These are phyloP conservation scores for Taiozyma onychis DNA, from an alignment of 1,139 yeast species.

Conservation along the genomic window DNA sequence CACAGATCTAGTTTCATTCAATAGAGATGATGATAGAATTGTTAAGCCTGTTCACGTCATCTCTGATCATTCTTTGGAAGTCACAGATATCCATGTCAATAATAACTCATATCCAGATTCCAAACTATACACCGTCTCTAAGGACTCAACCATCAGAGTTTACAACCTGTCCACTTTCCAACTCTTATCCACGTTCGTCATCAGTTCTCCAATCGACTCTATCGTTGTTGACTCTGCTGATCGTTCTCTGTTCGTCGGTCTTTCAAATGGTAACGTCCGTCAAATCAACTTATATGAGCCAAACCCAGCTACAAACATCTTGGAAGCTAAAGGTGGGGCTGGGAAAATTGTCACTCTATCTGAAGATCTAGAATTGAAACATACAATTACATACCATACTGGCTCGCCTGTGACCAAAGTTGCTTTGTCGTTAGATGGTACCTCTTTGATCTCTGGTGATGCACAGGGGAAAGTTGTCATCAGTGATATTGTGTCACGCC, in stretches of 20 bases:
- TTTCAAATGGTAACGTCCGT: slow-evolving; percentile 56
- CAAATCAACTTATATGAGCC: slow-evolving; percentile 50
- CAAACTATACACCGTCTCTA: slow-evolving; percentile 65
- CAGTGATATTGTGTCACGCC: slow-evolving; percentile 73
- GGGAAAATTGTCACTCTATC: slow-evolving; percentile 48
- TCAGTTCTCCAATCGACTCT: slow-evolving; percentile 51
- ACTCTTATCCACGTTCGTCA: slow-evolving; percentile 65
- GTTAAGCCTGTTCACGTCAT: slow-evolving; percentile 43
- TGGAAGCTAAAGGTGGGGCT: slow-evolving; percentile 53
- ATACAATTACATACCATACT: slow-evolving; percentile 57
- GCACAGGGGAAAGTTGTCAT: slow-evolving; percentile 57
- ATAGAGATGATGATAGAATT: slow-evolving; percentile 28
- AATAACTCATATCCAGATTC: slow-evolving; percentile 51
- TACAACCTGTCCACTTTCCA: slow-evolving; percentile 40
- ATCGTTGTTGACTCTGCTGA: slow-evolving; percentile 78
- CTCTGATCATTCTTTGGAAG: slow-evolving; percentile 72
- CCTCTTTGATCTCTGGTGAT: slow-evolving; percentile 71
- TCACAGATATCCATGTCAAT: slow-evolving; percentile 56
- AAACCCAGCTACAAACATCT: slow-evolving; percentile 35
- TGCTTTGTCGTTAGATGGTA: slow-evolving; percentile 69
- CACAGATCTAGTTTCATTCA: slow-evolving; percentile 47
- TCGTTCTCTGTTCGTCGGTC: slow-evolving; percentile 68
- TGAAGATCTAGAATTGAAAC: slow-evolving; percentile 43
- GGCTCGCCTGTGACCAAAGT: slow-evolving; percentile 43
- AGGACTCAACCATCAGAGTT: slow-evolving; percentile 70